Evolutionary conservation across 2,329 filamentous ascomycete species (phyloP).

Genomic region (Trichoderma semiorbis): DNA sequence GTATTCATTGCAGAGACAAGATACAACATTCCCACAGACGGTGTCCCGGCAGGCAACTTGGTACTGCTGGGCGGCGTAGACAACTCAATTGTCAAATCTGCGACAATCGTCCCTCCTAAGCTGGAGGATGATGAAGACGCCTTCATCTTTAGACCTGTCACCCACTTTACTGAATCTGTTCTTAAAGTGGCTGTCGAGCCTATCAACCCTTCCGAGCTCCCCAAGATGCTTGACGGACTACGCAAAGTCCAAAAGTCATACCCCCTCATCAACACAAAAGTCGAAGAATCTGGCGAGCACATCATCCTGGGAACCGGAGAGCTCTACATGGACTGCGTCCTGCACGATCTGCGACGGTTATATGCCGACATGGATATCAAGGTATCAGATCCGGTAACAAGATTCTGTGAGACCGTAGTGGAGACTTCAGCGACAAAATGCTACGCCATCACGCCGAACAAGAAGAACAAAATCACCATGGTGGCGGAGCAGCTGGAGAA

Average conservation of each 20-base stretch:
- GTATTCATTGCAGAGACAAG: constrained; percentile 89
- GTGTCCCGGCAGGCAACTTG: constrained; percentile 90
- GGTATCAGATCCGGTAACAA: constrained; percentile 93
- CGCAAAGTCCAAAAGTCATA: constrained; percentile 98
- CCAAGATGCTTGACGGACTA: constrained; percentile 97
- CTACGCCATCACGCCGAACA: constrained; percentile 96
- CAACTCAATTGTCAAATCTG: constrained; percentile 97
- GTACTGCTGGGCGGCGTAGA: constrained; percentile 90
- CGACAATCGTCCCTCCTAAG: constrained; percentile 78
- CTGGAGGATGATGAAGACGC: constrained; percentile 86
- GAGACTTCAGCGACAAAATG: constrained; percentile 98
- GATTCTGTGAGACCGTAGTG: constrained; percentile 96
- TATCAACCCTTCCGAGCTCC: constrained; percentile 94
- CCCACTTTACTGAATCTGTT: constrained; percentile 94
- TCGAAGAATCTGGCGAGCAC: constrained; percentile 96
- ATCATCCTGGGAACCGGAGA: constrained; percentile 93
- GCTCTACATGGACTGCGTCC: constrained; percentile 98
- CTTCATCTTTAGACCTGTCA: constrained; percentile 90
- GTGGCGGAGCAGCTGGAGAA: constrained; percentile 93
- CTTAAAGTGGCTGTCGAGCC: constrained; percentile 98
- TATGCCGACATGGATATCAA: constrained; percentile 99
- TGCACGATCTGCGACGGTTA: constrained; percentile 88
- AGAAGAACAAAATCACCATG: constrained; percentile 99
- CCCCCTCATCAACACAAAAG: constrained; percentile 90
- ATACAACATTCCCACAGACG: constrained; percentile 89